A percentile compares a stretch with the other conserved stretches of the same genome.
Evolutionary conservation across 1,284 basidiomycete genomes (phyloP).

Genomic region (Heterobasidion parviporum): DNA sequence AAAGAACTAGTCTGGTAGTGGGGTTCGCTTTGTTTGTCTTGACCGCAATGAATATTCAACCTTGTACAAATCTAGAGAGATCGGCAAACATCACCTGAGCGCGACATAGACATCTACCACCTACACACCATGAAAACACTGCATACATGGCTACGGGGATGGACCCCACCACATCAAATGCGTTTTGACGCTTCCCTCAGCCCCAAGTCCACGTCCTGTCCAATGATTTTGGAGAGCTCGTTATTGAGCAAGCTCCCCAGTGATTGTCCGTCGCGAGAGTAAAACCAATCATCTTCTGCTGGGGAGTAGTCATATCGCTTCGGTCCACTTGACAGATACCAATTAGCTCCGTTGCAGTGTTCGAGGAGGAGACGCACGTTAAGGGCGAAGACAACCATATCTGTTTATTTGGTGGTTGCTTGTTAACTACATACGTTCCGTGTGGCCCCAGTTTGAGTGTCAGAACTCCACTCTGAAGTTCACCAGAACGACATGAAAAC

Average conservation of each 20-base stretch:
- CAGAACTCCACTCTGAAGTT: constrained; percentile 77
- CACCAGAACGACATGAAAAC: constrained; percentile 4
- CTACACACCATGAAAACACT: background rate
- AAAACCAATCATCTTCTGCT: constrained; percentile 63
- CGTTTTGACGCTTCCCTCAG: background rate
- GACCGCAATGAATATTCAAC: no score
- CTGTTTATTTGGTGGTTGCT: constrained; percentile 98
- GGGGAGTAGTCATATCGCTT: constrained; percentile 78
- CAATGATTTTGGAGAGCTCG: constrained; percentile 38
- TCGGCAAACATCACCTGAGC: background rate
- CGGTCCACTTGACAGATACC: constrained; percentile 55
- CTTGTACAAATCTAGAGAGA: no score
- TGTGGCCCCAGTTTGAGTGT: constrained; percentile 77
- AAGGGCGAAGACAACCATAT: constrained; percentile 95
- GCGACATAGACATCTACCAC: background rate
- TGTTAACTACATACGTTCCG: constrained; percentile 99
- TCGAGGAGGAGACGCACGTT: constrained; percentile 37
- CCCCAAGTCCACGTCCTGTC: constrained; percentile 18
- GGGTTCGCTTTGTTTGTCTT: no score
- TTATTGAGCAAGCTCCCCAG: constrained; percentile 62
- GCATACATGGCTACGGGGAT: background rate
- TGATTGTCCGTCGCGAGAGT: constrained; percentile 59
- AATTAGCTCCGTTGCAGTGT: background rate
- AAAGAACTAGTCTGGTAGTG: no score
- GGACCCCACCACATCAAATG: background rate